A percentile compares a stretch with the other conserved stretches of the same genome.
Conservation (phyloP, 139 green algal species). For the Closterium sp. region DNA sequence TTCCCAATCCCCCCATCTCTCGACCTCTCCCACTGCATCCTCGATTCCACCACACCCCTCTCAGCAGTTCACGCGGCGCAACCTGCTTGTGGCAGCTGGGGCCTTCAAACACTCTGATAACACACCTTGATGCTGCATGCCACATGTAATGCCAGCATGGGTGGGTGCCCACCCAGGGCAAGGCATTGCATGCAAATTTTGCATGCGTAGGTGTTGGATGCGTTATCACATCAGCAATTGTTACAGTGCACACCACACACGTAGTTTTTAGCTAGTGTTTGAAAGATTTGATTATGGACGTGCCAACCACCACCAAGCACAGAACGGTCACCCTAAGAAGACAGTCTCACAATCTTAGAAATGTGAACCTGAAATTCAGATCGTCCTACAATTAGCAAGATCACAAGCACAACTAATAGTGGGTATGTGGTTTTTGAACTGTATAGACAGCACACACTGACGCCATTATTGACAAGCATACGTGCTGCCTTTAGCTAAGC, state of each 20-base stretch:
- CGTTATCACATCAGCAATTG: no score
- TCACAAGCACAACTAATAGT: neutral
- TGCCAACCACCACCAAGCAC: no score
- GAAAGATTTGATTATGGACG: no score
- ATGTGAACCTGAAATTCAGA: no score
- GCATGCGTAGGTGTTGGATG: no score
- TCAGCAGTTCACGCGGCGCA: slow-evolving; percentile 34
- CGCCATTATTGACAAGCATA: neutral
- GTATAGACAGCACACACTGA: neutral
- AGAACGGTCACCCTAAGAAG: no score
- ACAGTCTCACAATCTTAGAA: no score
- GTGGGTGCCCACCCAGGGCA: no score
- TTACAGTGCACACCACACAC: no score
- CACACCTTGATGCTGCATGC: neutral
- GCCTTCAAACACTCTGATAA: slow-evolving; percentile 15
- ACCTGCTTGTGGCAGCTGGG: slow-evolving; percentile 26
- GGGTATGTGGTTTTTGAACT: neutral
- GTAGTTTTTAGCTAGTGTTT: no score
- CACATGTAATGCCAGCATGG: neutral
- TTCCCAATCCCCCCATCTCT: neutral
- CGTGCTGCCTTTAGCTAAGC: neutral
- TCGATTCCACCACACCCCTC: neutral
- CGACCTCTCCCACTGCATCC: neutral
- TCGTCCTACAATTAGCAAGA: no score
- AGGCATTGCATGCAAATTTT: no score